phyloP scores from a whole-genome alignment of 345 rosid species.

The Hevea brasiliensis region DNA sequence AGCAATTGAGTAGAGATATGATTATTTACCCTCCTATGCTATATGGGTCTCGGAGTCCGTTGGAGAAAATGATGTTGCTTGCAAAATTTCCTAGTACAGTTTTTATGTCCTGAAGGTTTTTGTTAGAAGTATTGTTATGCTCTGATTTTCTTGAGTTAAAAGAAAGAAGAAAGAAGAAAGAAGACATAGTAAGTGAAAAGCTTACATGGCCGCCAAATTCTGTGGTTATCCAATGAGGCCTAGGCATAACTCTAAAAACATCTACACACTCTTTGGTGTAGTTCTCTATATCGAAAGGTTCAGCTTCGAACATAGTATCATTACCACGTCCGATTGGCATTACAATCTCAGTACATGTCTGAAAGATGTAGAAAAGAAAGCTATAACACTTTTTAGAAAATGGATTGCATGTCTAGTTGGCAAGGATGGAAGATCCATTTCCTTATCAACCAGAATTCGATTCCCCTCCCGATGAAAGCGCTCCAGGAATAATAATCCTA shows the following conservation, averaged over 20 bases:
- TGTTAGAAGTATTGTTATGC: no score
- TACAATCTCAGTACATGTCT: conserved; percentile 32
- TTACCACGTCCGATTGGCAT: conserved; percentile 20
- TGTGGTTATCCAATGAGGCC: conserved; percentile 31
- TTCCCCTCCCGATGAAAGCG: no score
- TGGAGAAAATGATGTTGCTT: conserved; percentile 56
- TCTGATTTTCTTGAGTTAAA: background rate
- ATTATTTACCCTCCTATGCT: conserved; percentile 46
- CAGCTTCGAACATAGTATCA: conserved; percentile 31
- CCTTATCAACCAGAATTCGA: no score
- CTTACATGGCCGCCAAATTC: conserved; percentile 45
- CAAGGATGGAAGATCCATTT: no score
- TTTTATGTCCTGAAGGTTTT: conserved; percentile 39
- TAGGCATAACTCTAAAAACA: conserved; percentile 16
- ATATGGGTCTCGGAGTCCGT: conserved; percentile 50
- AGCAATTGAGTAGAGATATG: no score
- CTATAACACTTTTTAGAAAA: no score
- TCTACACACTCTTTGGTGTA: conserved; percentile 9
- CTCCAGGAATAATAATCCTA: no score
- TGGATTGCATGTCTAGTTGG: no score
- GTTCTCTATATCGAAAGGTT: conserved; percentile 23
- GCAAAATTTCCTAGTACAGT: conserved; percentile 39
- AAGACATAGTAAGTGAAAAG: background rate
- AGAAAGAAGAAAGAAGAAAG: background rate
- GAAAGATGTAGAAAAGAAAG: background rate